Evolutionary conservation across 805 yeast species (phyloP), one percentile per base, ranked within the genome.

Genomic region (Metschnikowia peoriensis): DNA sequence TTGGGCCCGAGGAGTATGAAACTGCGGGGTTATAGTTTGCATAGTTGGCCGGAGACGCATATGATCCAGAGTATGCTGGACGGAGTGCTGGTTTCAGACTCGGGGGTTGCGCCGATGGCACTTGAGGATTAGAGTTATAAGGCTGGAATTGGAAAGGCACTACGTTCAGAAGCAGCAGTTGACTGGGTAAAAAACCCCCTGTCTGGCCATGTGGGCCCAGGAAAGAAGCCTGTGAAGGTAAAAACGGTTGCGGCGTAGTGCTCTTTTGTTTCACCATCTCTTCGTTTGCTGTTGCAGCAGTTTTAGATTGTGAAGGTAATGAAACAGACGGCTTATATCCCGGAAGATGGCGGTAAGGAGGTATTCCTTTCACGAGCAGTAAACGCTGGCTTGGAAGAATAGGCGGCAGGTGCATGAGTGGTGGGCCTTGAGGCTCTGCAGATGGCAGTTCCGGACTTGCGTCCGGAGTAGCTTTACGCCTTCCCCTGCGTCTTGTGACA

Each of bases 321-420:
- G 45, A 32, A 32, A 32, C 35, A 6, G 37, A 28, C 45, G 28
- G 35, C 14, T 9, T 9, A 32, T 10, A 12, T 32, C 35, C 35
- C 22, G 22, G 34, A 32, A 50, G 28, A 37, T 53, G 52, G 6
- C 50, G 43, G 34, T 53, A 53, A 2, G 56, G 54, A 7, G 53
- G 56, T 28, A 53, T 50, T 6, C 54, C 56, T 16, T 47, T 53
- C 16, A 53, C 53, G 9, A 47, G 47, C 17, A 32, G 16, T 28
- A 17, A 42, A 15, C 58, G 41, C 50, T 57, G 60, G 29, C 60
- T 57, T n/a, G 60, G 60, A 17, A 57, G 51, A 17, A 57, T 54
- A 2, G 60, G 60, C 14, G 60, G 58, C 57, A 51, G 52, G 43
- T 51, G 54, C 53, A 49, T 46, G 38, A 54, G 50, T 28, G 51